Percentiles rank a stretch among this genome's conserved stretches.
Evolutionary conservation across 441 rosid genomes (phyloP).

Genomic region (Bocquillonia castaneifolia): DNA sequence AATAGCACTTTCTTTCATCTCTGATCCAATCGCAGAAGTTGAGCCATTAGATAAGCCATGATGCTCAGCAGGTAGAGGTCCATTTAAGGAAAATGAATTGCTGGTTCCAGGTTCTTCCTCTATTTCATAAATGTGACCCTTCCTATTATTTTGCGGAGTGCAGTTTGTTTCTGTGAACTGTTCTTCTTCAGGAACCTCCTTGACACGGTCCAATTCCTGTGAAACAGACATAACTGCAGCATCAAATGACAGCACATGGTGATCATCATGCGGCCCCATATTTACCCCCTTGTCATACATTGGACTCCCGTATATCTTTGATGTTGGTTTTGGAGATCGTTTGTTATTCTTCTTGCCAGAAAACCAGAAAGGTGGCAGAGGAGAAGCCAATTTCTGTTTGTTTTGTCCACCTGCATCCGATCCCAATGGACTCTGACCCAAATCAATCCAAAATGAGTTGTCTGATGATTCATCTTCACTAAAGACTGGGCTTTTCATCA

Average conservation of each 20-base stretch:
- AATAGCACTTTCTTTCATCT: constrained; percentile 80
- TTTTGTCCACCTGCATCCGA: constrained; percentile 49
- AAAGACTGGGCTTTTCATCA: constrained; percentile 93
- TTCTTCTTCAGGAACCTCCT: constrained; percentile 48
- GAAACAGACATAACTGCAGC: constrained; percentile 88
- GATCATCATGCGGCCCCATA: constrained; percentile 36
- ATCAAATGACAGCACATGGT: constrained; percentile 68
- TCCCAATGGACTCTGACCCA: constrained; percentile 90
- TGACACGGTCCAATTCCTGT: constrained; percentile 56
- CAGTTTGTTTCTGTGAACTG: constrained; percentile 28
- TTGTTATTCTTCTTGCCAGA: constrained; percentile 53
- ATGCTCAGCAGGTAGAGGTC: constrained; percentile 28
- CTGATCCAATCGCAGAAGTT: constrained; percentile 44
- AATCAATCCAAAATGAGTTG: constrained; percentile 86
- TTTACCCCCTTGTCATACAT: constrained; percentile 48
- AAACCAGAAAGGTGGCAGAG: constrained; percentile 74
- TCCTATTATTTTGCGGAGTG: constrained; percentile 25
- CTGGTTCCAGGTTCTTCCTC: constrained; percentile 53
- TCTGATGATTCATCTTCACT: constrained; percentile 96
- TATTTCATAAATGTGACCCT: constrained; percentile 50
- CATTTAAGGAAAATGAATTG: constrained; percentile 23
- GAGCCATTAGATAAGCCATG: constrained; percentile 40
- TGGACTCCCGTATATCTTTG: constrained; percentile 75
- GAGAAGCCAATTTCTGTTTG: constrained; percentile 59
- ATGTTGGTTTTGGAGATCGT: constrained; percentile 57